Percentiles rank a stretch among this genome's conserved stretches.
Evolutionary conservation across 2,329 filamentous ascomycete species (phyloP).

Genomic region (Pestalotiopsis sp.): DNA sequence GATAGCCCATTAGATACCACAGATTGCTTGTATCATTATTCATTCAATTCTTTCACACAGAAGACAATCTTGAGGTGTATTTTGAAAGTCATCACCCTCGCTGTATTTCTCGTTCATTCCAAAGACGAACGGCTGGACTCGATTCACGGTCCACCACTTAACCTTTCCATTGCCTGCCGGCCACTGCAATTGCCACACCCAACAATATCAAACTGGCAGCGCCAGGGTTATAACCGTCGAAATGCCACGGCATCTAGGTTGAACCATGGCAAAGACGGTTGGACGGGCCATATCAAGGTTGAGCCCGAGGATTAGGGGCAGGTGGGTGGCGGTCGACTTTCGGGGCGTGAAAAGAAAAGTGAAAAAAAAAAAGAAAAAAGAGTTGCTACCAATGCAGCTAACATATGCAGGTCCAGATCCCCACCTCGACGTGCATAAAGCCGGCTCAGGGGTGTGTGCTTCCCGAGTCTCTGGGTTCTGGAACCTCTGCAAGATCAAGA

Average conservation of each 20-base stretch:
- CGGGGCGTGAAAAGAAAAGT: neutral
- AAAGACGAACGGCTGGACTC: too few relatives aligned
- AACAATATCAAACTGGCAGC: neutral
- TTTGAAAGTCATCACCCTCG: too few relatives aligned
- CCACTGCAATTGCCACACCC: too few relatives aligned
- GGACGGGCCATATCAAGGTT: neutral
- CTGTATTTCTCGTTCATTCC: too few relatives aligned
- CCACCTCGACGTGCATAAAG: too few relatives aligned
- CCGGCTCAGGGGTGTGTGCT: too few relatives aligned
- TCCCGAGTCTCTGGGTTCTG: too few relatives aligned
- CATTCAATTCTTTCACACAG: neutral
- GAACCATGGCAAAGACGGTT: neutral
- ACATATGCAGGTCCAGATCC: too few relatives aligned
- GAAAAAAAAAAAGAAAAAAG: neutral
- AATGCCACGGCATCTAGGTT: neutral
- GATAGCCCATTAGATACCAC: conserved; percentile 1
- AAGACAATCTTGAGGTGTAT: too few relatives aligned
- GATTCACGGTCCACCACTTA: too few relatives aligned
- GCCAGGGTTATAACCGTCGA: neutral
- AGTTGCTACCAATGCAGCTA: neutral
- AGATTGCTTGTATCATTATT: neutral
- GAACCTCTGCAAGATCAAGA: too few relatives aligned
- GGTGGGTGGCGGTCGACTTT: neutral
- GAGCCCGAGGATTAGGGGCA: neutral
- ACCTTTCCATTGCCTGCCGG: too few relatives aligned